Evolutionary conservation across 129 eudicot genomes (phyloP), one percentile per base, ranked within the genome.

Genomic region (Saposhnikovia divaricata): DNA sequence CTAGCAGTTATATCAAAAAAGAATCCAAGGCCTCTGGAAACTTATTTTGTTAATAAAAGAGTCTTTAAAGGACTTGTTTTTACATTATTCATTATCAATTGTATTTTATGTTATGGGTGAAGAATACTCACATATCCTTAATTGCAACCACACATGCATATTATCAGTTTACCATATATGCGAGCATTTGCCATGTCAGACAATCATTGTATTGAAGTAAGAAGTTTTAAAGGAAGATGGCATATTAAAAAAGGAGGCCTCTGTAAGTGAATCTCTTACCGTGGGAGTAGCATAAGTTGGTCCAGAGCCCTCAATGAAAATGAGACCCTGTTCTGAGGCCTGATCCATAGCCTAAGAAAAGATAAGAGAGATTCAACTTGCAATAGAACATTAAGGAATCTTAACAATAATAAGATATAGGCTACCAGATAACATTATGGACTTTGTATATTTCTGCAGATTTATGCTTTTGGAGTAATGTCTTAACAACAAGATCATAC

Each of bases 241-340:
- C n/a, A 47, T 23, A 37, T 16, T 61, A 28, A 63, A 37, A 63
- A 18, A 81, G 77, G 31, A 69, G 74, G 77, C 31, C 16, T 19
- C 78, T 76, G 66, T n/a, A 63, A 40, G 63, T 15, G 55, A 79
- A 78, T 79, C 6, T 86, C 96, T 95, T 88, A 95, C 99, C 14
- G 97, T 90, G 77, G 94, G 74, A 72, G 99, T 95, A 72, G 97
- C 97, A 71, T 95, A 95, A 68, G 97, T 95, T 77, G 99, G 99
- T 68, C 97, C 97, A 50, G 99, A 92, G 57, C 97, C 96, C 5
- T 95, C 99, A 72, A 95, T 92, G 83, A 87, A 85, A 78, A 95
- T 89, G 50, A 92, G 79, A 11, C 99, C 99, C 69, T 89, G 88
- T 55, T 95, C 96, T 61, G 91, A 88, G 79, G 96, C 97, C 85